A percentile compares a stretch with the other conserved stretches of the same genome.
Conservation (phyloP, 352 stramenopile species). For the Globisporangium nunn region DNA sequence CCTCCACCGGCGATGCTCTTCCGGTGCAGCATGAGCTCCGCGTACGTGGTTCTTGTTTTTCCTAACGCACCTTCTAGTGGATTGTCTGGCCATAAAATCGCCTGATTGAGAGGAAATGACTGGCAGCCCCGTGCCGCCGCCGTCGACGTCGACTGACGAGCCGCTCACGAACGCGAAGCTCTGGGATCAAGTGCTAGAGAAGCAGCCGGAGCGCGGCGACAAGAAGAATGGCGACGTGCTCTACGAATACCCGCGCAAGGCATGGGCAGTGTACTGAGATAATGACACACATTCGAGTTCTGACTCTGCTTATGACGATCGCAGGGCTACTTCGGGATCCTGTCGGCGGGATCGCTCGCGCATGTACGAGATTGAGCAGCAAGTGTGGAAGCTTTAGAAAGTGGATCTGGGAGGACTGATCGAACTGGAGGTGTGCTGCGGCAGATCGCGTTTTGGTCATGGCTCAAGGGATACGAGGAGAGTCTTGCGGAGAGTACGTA, state of each 20-base stretch:
- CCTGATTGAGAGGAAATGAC: not conserved
- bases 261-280: constrained; percentile 7
- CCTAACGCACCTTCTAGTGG: too few relatives aligned
- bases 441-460: constrained; percentile 86
- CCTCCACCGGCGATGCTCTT: too few relatives aligned
- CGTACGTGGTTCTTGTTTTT: too few relatives aligned
- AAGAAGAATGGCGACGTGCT: constrained; percentile 59
- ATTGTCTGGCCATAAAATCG: too few relatives aligned
- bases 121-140: constrained; percentile 5
- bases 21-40: too few relatives aligned
- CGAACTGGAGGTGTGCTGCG: not conserved
- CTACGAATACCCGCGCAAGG: constrained; percentile 83
- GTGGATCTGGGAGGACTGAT: not conserved
- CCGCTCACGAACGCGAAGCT: constrained; percentile 63
- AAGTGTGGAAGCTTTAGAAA: not conserved
- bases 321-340: constrained; percentile 76
- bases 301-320: not conserved
- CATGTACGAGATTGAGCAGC: constrained; percentile 31
- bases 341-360: constrained; percentile 69
- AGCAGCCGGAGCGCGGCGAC: constrained; percentile 44
- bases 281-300: too few relatives aligned
- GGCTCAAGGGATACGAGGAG: constrained; percentile 84
- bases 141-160: constrained; percentile 14
- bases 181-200: constrained; percentile 59
- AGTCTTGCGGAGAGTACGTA: constrained; percentile 67